Conservation (phyloP, 352 stramenopile species). For the Vaucheria bursata region DNA sequence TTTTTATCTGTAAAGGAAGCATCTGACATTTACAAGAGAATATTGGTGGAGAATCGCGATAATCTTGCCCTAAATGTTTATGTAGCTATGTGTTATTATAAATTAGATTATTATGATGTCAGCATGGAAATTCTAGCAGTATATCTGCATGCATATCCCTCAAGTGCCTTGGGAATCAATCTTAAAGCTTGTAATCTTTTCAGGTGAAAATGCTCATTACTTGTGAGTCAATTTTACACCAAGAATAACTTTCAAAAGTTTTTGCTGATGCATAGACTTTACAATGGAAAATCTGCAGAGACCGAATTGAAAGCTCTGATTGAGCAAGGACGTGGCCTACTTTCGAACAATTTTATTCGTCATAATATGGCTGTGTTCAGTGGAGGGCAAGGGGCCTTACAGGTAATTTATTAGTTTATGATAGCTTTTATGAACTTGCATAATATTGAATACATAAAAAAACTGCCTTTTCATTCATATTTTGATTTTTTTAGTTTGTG, state of each 20-base stretch:
- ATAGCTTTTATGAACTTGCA: too few relatives aligned
- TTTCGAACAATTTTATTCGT: conserved; percentile 82
- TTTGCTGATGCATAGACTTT: conserved; percentile 78
- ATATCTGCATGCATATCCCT: conserved; percentile 72
- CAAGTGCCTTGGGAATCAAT: conserved; percentile 82
- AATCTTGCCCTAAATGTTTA: conserved; percentile 93
- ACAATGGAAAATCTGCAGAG: conserved; percentile 87
- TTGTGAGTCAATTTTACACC: background rate
- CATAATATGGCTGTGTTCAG: conserved; percentile 94
- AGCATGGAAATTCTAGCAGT: conserved; percentile 89
- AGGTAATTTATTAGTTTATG: conserved; percentile 30
- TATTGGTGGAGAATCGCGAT: conserved; percentile 86
- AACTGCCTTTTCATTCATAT: too few relatives aligned
- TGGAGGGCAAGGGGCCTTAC: conserved; percentile 78
- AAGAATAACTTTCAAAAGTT: too few relatives aligned
- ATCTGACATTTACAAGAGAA: conserved; percentile 88
- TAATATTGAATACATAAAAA: too few relatives aligned
- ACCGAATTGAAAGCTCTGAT: conserved; percentile 80
- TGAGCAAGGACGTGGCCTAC: conserved; percentile 71
- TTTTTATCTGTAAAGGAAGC: too few relatives aligned
- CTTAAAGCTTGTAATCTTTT: conserved; percentile 93
- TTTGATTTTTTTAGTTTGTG: too few relatives aligned
- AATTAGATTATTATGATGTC: conserved; percentile 93
- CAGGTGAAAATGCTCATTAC: conserved; percentile 49
- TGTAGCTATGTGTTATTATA: conserved; percentile 97